Evolutionary conservation across 2,329 filamentous ascomycete species (phyloP), one percentile per base, ranked within the genome.

Genomic region (Fusarium miscanthi): DNA sequence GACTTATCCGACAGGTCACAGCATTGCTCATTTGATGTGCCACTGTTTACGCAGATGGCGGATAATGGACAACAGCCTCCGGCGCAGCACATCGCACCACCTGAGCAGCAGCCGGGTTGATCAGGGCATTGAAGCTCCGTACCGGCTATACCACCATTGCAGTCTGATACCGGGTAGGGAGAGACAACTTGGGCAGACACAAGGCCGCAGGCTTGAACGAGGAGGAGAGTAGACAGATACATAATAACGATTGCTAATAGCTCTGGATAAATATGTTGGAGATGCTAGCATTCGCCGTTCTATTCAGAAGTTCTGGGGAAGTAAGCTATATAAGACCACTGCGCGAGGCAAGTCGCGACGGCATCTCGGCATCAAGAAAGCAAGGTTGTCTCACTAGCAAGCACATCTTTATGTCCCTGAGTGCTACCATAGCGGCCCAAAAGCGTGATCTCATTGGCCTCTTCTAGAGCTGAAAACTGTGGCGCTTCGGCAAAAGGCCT

Each of bases 261-360:
- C 5, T 12, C 16, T 25, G 11, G n/a, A 17, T 17, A 16, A 6
- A 16, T 2, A 25, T 42, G 9, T 23, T 25, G 14, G 25, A 5
- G 17, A 5, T 43, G n/a, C n/a, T 25, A 25, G 14, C 9, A 5
- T 42, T 17, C 17, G 14, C 12, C 12, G n/a, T 23, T 25, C 14
- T 0, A 4, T 43, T 43, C n/a, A 3, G 6, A 23, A 30, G 9
- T 12, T 25, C 10, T 43, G 16, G 41, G n/a, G 5, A 23, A 12
- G 16, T 11, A 8, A 17, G 14, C 9, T 25, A 43, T 25, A 43
- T 43, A 43, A 43, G 10, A 17, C 2, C 9, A 8, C n/a, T 17
- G 9, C 41, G 14, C n/a, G 17, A n/a, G 6, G 17, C 6, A 0
- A 17, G 10, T 4, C 10, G n/a, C 16, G 6, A 25, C 16, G 41